These are phyloP conservation scores for Tulasnella sp. DNA, from an alignment of 768 basidiomycete species.

Conservation along the genomic window DNA sequence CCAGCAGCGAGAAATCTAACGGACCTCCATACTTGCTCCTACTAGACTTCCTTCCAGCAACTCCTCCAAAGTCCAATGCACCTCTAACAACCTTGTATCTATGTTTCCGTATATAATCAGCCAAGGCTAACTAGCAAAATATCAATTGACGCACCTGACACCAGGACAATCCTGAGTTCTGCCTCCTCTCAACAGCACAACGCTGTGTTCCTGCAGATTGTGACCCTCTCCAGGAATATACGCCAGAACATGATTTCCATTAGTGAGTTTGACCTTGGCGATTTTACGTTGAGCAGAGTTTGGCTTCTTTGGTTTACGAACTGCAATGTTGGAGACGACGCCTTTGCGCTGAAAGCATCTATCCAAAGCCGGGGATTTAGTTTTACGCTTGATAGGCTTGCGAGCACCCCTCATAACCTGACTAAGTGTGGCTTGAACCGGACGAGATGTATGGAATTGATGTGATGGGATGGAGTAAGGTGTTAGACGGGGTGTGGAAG, in stretches of 20 bases:
- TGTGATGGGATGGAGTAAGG: slow-evolving; percentile 4
- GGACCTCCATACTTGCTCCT: slow-evolving; percentile 94
- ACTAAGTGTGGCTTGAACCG: slow-evolving; percentile 52
- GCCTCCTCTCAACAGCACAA: slow-evolving; percentile 88
- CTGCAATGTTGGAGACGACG: slow-evolving; percentile 71
- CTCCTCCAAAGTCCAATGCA: slow-evolving; percentile 79
- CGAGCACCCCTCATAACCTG: slow-evolving; percentile 61
- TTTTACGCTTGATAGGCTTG: slow-evolving; percentile 40
- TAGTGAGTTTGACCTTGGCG: slow-evolving; percentile 81
- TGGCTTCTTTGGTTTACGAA: slow-evolving; percentile 87
- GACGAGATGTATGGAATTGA: slow-evolving; percentile 18
- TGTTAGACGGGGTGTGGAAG: background rate
- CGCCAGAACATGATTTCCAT: slow-evolving; percentile 78
- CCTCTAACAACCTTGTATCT: slow-evolving; percentile 96
- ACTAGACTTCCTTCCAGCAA: slow-evolving; percentile 64
- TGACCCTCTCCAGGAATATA: slow-evolving; percentile 97
- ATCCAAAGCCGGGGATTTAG: slow-evolving; percentile 71
- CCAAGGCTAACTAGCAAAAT: background rate
- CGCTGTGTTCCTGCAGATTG: slow-evolving; percentile 94
- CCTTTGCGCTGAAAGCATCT: slow-evolving; percentile 79
- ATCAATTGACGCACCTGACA: slow-evolving; percentile 55
- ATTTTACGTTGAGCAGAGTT: slow-evolving; percentile 98
- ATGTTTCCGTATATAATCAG: background rate
- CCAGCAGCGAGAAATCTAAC: slow-evolving; percentile 18
- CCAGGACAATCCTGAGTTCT: slow-evolving; percentile 96